Conservation (phyloP, 495 filamentous ascomycete genomes). For the Hyaloscypha bicolor region DNA sequence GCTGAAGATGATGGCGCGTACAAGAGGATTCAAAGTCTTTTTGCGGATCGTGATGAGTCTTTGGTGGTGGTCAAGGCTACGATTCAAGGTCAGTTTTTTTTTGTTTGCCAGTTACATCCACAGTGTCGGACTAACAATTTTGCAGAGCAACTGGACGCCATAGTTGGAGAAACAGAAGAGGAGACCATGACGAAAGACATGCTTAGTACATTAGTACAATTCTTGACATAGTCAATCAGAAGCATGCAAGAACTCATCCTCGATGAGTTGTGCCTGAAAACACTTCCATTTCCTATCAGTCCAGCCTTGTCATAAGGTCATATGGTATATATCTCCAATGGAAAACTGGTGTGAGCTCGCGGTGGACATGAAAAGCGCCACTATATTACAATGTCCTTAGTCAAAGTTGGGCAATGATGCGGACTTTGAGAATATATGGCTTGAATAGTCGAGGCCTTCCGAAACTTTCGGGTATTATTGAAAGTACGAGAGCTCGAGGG, state of each 20-base stretch:
- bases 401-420: too few species aligned
- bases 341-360: too few species aligned
- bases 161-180: conserved; percentile 58
- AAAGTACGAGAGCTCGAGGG: too few species aligned
- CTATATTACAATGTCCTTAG: too few species aligned
- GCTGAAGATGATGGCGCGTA: conserved; percentile 87
- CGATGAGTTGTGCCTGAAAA: neutral
- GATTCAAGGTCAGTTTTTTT: conserved; percentile 60
- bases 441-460: too few species aligned
- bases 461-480: too few species aligned
- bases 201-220: conserved; percentile 63
- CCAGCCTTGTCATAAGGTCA: too few species aligned
- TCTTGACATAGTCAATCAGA: conserved; percentile 39
- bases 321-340: too few species aligned
- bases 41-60: conserved; percentile 69
- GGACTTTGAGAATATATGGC: too few species aligned
- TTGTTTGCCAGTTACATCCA: neutral
- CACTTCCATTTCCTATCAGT: neutral
- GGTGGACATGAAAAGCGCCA: too few species aligned
- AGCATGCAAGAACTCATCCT: neutral
- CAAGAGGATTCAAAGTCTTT: conserved; percentile 60
- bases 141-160: conserved; percentile 52
- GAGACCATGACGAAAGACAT: conserved; percentile 65
- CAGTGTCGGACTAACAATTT: conserved; percentile 29
- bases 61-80: conserved; percentile 64